Evolutionary conservation across 2,329 filamentous ascomycete genomes (phyloP), one percentile per base, ranked within the genome.

Genomic region (Mariannaea sp.): DNA sequence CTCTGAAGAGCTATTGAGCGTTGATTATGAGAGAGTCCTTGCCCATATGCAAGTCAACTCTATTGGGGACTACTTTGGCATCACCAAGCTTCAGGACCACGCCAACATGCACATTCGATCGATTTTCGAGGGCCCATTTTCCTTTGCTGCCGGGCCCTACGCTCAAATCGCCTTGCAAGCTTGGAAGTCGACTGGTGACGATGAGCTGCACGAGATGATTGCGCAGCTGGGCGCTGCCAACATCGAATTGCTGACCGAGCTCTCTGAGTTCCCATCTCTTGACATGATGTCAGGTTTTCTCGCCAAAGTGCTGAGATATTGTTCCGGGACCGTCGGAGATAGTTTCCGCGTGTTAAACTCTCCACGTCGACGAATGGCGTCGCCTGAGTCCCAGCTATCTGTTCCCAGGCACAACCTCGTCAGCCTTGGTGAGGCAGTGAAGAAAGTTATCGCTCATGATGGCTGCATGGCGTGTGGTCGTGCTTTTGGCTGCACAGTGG

Each of bases 41-140:
- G 51, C 46, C 4, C 63, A 67, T 40, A 32, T 66, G 5, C 40
- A 45, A 14, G 52, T 65, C 7, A 66, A 64, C 33, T 46, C 56
- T 1, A 61, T 67, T 30, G 59, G 54, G 3, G 53, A 67, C 16
- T 55, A 64, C 44, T 65, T 63, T 36, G 27, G 38, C 1, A 47
- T 67, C 1, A 39, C 43, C 1, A 36, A 38, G 6, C 62, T 67
- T 4, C 35, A 39, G 5, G 32, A 49, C 7, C 41, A 59, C 0
- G 51, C 60, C 2, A 62, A 42, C 22, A 8, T 17, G 5, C 53
- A 59, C 13, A 49, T 64, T 38, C n/a, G 30, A 47, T 64, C 43
- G 10, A 39, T 5, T 13, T 59, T 19, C 38, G 43, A n/a, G 17
- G 19, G n/a, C 5, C 10, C 9, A n/a, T n/a, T 32, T 8, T 13